Percentiles rank a stretch among this genome's conserved stretches.
phyloP scores from a whole-genome alignment of 1,139 yeast genomes.

The Kazachstania sp. region DNA sequence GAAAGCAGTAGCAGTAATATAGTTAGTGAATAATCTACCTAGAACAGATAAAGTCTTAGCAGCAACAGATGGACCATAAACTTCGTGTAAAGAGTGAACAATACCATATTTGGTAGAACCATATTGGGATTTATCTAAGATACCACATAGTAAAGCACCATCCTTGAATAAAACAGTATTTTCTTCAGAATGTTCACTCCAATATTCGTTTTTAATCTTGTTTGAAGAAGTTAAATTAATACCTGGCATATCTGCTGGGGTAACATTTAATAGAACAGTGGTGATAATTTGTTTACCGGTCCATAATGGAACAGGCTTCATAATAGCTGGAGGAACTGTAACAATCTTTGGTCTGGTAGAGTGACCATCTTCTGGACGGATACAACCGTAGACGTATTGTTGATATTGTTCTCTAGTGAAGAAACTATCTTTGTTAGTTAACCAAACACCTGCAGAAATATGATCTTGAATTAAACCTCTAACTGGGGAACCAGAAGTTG shows the following conservation, averaged over 20 bases:
- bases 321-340: conserved; percentile 82
- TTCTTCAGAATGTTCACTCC: conserved; percentile 81
- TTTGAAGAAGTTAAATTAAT: conserved; percentile 73
- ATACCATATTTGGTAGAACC: conserved; percentile 98
- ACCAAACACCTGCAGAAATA: conserved; percentile 97
- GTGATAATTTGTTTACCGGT: conserved; percentile 98
- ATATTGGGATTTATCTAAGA: conserved; percentile 93
- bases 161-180: conserved; percentile 76
- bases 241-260: conserved; percentile 85
- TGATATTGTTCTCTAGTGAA: conserved; percentile 89
- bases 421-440: conserved; percentile 84
- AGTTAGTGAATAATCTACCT: conserved; percentile 91
- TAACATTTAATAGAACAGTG: conserved; percentile 78
- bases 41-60: conserved; percentile 83
- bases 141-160: conserved; percentile 87
- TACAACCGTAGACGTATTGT: conserved; percentile 86
- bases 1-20: conserved; percentile 84
- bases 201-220: conserved; percentile 88
- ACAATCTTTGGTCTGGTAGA: conserved; percentile 61
- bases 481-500: conserved; percentile 95
- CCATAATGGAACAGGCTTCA: conserved; percentile 88
- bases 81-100: conserved; percentile 92
- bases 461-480: conserved; percentile 99
- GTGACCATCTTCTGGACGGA: conserved; percentile 98
- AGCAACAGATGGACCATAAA: conserved; percentile 85